These are phyloP conservation scores for Fragaria nilgerrensis DNA, from an alignment of 306 rosid species.

Conservation along the genomic window DNA sequence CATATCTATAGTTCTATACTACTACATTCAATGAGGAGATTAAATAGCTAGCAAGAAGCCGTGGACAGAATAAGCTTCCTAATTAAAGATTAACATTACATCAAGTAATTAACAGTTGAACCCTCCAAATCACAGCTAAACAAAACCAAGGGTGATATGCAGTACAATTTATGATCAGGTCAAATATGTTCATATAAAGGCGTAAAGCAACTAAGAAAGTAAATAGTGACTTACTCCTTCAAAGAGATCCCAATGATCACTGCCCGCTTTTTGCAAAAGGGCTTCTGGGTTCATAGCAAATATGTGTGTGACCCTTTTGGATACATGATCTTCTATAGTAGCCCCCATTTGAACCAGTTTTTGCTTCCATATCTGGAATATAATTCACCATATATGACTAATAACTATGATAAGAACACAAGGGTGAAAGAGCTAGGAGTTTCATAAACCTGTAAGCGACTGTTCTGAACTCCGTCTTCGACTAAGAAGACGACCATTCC, in stretches of 20 bases:
- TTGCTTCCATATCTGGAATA: conserved; percentile 79
- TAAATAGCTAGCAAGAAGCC: not conserved
- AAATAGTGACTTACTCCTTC: conserved; percentile 48
- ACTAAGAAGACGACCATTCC: conserved; percentile 68
- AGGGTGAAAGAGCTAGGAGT: not conserved
- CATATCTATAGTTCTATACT: too few relatives aligned
- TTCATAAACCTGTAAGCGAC: conserved; percentile 66
- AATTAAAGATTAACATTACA: not conserved
- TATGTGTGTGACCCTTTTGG: conserved; percentile 67
- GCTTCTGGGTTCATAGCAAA: conserved; percentile 50
- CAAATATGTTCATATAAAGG: not conserved
- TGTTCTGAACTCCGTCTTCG: conserved; percentile 62
- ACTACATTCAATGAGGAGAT: too few relatives aligned
- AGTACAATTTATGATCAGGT: not conserved
- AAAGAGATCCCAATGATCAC: conserved; percentile 53
- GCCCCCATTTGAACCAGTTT: conserved; percentile 80
- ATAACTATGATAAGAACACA: not conserved
- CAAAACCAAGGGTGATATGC: not conserved
- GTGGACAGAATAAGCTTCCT: not conserved
- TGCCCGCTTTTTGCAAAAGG: conserved; percentile 44
- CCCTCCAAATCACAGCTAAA: not conserved
- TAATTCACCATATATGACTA: not conserved
- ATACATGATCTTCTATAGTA: conserved; percentile 49
- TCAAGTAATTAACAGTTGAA: not conserved
- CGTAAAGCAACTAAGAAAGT: not conserved